phyloP scores from a whole-genome alignment of 768 basidiomycete genomes.

The Lactarius hengduanensis region DNA sequence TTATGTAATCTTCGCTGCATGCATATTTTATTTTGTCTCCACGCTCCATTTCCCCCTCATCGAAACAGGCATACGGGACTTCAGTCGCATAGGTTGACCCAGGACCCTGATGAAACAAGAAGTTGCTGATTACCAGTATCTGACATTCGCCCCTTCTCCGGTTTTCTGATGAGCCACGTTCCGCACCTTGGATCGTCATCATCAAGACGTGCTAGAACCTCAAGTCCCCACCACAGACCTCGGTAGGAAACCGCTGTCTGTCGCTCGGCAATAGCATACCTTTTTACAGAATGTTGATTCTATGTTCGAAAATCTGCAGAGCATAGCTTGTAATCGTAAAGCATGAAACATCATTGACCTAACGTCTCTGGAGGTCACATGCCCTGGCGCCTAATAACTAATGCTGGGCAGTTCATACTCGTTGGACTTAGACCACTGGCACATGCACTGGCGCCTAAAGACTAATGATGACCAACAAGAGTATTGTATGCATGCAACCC shows the following conservation, averaged over 20 bases:
- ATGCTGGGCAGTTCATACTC: not conserved
- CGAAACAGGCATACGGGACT: not conserved
- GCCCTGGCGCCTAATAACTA: not conserved
- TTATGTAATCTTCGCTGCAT: conserved; percentile 8
- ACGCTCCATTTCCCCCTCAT: not conserved
- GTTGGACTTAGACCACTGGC: not conserved
- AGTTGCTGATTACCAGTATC: conserved; percentile 7
- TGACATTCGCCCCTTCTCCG: not conserved
- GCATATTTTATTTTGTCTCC: not conserved
- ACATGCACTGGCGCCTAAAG: conserved; percentile 5
- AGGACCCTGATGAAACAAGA: not conserved
- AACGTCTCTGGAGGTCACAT: not conserved
- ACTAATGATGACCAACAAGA: not conserved
- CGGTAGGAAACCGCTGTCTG: not conserved
- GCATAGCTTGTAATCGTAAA: conserved; percentile 1
- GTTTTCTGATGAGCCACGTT: conserved; percentile 5
- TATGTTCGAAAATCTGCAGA: conserved; percentile 5
- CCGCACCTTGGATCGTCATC: not conserved
- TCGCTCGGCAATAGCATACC: conserved; percentile 4
- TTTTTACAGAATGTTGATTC: not conserved
- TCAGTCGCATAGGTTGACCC: not conserved
- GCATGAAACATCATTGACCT: conserved; percentile 4
- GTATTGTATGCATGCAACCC: not conserved
- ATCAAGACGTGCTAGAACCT: not conserved
- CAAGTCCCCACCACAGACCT: not conserved